Percentiles rank a stretch among this genome's conserved stretches.
Conservation (phyloP, 1,139 yeast genomes). For the Yamadazyma friedrichii region DNA sequence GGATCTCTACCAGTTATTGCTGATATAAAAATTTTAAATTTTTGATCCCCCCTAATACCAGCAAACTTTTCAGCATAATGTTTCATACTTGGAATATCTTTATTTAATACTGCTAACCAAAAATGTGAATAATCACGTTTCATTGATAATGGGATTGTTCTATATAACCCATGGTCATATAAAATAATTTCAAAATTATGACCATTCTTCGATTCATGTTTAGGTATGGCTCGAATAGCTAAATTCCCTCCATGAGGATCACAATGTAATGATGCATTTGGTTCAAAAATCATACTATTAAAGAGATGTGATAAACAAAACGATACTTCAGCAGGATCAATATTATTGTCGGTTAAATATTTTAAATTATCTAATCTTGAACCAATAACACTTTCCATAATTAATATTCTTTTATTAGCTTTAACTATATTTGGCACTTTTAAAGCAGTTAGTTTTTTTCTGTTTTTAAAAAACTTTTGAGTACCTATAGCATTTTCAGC, state of each 20-base stretch:
- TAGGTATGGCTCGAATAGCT: slow-evolving; percentile 60
- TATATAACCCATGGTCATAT: slow-evolving; percentile 92
- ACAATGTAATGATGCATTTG: slow-evolving; percentile 89
- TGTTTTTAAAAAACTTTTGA: slow-evolving; percentile 59
- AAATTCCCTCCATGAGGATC: slow-evolving; percentile 98
- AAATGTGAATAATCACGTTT: slow-evolving; percentile 84
- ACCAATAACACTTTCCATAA: slow-evolving; percentile 88
- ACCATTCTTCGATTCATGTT: slow-evolving; percentile 29
- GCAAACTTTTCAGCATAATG: slow-evolving; percentile 77
- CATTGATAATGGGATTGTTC: slow-evolving; percentile 76
- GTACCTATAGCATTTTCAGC: slow-evolving; percentile 78
- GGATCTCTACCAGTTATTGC: slow-evolving; percentile 88
- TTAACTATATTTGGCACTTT: slow-evolving; percentile 71
- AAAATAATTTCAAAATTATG: slow-evolving; percentile 88
- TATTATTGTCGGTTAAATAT: slow-evolving; percentile 59
- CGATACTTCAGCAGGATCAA: slow-evolving; percentile 77
- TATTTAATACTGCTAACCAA: slow-evolving; percentile 86
- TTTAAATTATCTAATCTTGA: slow-evolving; percentile 75
- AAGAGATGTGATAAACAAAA: slow-evolving; percentile 86
- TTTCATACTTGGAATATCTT: slow-evolving; percentile 63
- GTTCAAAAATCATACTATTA: slow-evolving; percentile 93
- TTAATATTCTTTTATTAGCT: slow-evolving; percentile 67
- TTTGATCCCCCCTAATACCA: slow-evolving; percentile 67
- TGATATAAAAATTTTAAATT: slow-evolving; percentile 82
- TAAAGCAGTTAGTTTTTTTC: slow-evolving; percentile 64